Evolutionary conservation across 345 rosid genomes (phyloP), one percentile per base, ranked within the genome.

Genomic region (Erysimum cheiranthoides): DNA sequence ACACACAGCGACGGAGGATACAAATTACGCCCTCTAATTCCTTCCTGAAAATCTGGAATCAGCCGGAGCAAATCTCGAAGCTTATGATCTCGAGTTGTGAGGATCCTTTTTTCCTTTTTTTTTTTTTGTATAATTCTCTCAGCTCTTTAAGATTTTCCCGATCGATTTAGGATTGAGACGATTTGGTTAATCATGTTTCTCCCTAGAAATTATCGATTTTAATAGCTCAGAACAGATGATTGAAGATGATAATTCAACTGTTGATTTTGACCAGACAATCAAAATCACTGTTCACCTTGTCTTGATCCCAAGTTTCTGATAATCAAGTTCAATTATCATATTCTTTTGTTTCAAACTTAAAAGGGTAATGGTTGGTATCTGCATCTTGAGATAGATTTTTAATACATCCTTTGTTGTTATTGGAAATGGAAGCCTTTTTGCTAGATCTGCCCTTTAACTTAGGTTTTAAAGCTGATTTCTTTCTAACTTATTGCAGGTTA

Each of bases 21-120:
- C 27, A n/a, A 18, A 6, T 11, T 46, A 32, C 8, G 49, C 62
- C 62, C 60, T 63, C 43, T 77, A 67, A 42, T 70, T 38, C 43
- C 0, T 38, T 46, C 76, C 68, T 38, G 1, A 1, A 35, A 59
- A 59, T 17, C 64, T 36, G 64, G 31, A 31, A 68, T 49, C 59
- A 12, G 18, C 76, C 67, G 61, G 60, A 56, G 18, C 52, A n/a
- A 77, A 46, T 64, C 56, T 56, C 65, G 16, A 54, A 70, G 13
- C 76, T 45, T 64, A 63, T 76, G 71, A 61, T 70, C 75, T 76
- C 76, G 28, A 71, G 14, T 59, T 66, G 81, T 78, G 47, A 71
- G 81, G 35, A 58, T 60, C 53, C 9, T 46, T 4, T 45, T 28
- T 38, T 30, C 0, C n/a, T n/a, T n/a, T 0, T 10, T 36, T 50